Percentiles rank a stretch among this genome's conserved stretches.
phyloP scores from a whole-genome alignment of 345 rosid genomes.

The Eucalyptus tenuipes region DNA sequence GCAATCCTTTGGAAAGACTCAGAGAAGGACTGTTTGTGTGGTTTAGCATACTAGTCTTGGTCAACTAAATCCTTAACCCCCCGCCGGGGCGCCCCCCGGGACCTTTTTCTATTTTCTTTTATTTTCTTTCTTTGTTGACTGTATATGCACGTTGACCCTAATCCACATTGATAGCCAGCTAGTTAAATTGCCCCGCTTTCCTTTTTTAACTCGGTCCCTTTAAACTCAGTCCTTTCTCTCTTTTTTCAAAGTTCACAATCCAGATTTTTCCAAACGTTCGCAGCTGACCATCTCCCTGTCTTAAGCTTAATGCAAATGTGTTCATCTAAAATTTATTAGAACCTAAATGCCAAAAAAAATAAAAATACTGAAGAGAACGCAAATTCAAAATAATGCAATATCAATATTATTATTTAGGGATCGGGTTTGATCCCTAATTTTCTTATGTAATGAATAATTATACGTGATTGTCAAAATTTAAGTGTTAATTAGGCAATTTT shows the following conservation, averaged over 20 bases:
- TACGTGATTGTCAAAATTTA: neutral
- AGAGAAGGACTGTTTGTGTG: neutral
- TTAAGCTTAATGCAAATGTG: neutral
- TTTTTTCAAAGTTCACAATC: neutral
- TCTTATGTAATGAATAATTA: neutral
- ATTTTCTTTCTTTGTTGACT: neutral
- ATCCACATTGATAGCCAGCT: neutral
- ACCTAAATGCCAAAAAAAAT: neutral
- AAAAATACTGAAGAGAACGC: fast-evolving
- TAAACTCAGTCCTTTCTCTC: too few relatives aligned
- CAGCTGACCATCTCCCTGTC: neutral
- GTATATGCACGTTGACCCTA: neutral
- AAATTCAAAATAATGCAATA: neutral
- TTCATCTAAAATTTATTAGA: neutral
- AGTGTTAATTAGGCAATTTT: neutral
- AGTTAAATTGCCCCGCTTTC: neutral
- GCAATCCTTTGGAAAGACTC: neutral
- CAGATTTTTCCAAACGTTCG: neutral
- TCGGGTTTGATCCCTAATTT: neutral
- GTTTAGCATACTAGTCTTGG: neutral
- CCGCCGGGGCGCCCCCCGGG: too few relatives aligned
- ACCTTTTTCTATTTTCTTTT: too few relatives aligned
- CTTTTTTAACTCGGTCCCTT: neutral
- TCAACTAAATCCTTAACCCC: neutral
- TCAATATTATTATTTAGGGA: neutral